Evolutionary conservation across 192 early-diverging fungal species (phyloP).

Genomic region (Allomyces macrogynus): DNA sequence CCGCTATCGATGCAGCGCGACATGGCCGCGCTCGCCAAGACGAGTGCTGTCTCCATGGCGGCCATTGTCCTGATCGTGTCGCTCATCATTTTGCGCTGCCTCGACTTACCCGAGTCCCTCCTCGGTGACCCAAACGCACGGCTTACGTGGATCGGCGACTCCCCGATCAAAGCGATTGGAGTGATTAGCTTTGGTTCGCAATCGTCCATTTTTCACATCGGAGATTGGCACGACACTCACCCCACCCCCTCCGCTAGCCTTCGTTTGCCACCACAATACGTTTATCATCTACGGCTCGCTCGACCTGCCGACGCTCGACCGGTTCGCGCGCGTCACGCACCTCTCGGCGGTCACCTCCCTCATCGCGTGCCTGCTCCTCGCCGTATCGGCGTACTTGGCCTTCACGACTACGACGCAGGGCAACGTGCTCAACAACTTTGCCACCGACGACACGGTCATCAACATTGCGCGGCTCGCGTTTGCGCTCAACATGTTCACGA

Average conservation of each 20-base stretch:
- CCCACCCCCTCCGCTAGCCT: constrained; percentile 21
- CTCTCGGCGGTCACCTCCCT: constrained; percentile 53
- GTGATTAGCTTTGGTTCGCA: constrained; percentile 68
- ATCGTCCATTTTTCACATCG: background rate
- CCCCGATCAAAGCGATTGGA: constrained; percentile 36
- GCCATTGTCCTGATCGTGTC: background rate
- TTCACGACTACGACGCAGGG: constrained; percentile 71
- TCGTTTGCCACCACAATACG: constrained; percentile 91
- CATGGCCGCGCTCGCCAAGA: constrained; percentile 72
- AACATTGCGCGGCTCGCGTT: constrained; percentile 73
- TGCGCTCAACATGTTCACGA: constrained; percentile 89
- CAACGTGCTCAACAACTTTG: constrained; percentile 83
- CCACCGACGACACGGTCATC: constrained; percentile 51
- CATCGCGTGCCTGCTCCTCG: constrained; percentile 47
- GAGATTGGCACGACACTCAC: background rate
- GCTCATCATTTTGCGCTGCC: constrained; percentile 11
- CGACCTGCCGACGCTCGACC: constrained; percentile 60
- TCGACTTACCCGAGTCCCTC: constrained; percentile 31
- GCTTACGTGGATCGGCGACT: constrained; percentile 5
- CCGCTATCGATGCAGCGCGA: constrained; percentile 74
- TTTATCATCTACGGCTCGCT: constrained; percentile 78
- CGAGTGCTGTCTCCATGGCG: constrained; percentile 56
- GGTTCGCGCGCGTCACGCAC: constrained; percentile 66
- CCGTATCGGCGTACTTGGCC: constrained; percentile 46
- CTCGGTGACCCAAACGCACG: constrained; percentile 18